A percentile compares a stretch with the other conserved stretches of the same genome.
Evolutionary conservation across 2,329 filamentous ascomycete genomes (phyloP).

Genomic region (Elsinoe ampelina): DNA sequence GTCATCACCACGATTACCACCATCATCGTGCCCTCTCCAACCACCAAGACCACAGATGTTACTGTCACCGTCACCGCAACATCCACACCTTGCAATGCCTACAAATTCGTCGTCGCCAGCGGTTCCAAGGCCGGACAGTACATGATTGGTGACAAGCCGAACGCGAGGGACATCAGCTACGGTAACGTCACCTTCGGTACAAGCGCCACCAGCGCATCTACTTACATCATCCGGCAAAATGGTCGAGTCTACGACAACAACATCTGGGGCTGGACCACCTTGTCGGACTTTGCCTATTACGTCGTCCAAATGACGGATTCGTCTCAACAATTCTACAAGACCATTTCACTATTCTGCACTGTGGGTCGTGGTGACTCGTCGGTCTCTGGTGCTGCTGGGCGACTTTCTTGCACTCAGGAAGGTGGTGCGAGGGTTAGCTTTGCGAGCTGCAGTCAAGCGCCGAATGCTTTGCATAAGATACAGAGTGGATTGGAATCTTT

Average conservation of each 20-base stretch:
- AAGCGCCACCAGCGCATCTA: background rate
- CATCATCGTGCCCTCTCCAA: background rate
- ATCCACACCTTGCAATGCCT: background rate
- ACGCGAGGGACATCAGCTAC: background rate
- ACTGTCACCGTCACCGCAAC: background rate
- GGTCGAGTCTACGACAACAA: background rate
- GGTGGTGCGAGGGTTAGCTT: too few relatives aligned
- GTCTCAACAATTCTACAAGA: background rate
- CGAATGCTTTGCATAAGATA: too few relatives aligned
- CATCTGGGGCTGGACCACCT: background rate
- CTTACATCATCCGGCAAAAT: background rate
- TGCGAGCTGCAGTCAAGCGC: too few relatives aligned
- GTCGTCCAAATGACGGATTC: background rate
- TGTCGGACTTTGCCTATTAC: background rate
- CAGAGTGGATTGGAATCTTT: too few relatives aligned
- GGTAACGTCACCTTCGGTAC: background rate
- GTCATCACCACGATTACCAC: background rate
- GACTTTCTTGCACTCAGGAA: too few relatives aligned
- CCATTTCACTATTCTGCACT: background rate
- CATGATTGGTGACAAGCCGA: background rate
- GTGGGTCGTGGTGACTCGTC: background rate
- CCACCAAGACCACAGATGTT: background rate
- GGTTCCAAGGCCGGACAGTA: background rate
- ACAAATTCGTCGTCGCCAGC: background rate
- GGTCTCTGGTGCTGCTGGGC: background rate